A percentile compares a stretch with the other conserved stretches of the same genome.
Conservation (phyloP, 192 early-diverging fungal genomes). For the Hyaloraphidium curvatum region DNA sequence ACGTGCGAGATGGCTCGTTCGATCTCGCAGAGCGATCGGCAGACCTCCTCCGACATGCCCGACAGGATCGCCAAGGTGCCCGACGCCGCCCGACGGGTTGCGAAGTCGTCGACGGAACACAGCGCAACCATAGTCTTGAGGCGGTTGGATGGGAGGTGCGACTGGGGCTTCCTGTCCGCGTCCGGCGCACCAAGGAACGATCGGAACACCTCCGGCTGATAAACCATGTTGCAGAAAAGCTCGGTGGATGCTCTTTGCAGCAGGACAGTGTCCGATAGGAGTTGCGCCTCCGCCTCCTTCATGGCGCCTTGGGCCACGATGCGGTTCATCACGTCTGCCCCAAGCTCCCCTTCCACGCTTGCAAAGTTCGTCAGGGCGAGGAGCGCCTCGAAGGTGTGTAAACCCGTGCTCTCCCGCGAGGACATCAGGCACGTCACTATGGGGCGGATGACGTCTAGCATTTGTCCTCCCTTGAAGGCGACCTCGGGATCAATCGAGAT, state of each 20-base stretch:
- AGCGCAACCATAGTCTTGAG: slow-evolving; percentile 69
- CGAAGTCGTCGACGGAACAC: slow-evolving; percentile 68
- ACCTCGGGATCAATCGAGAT: slow-evolving; percentile 76
- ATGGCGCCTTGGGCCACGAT: slow-evolving; percentile 43
- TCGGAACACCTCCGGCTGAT: slow-evolving; percentile 58
- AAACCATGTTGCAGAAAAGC: slow-evolving; percentile 82
- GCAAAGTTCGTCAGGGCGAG: slow-evolving; percentile 88
- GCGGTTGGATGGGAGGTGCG: slow-evolving; percentile 26
- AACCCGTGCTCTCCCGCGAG: slow-evolving; percentile 20
- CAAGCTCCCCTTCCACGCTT: slow-evolving; percentile 24
- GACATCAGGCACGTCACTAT: slow-evolving; percentile 27
- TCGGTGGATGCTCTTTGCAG: slow-evolving; percentile 79
- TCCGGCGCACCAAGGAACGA: slow-evolving; percentile 40
- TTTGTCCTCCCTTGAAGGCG: slow-evolving; percentile 49
- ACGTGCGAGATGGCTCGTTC: slow-evolving; percentile 32
- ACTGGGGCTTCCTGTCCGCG: too few species aligned
- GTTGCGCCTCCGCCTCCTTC: slow-evolving; percentile 47
- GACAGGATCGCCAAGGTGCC: slow-evolving; percentile 74
- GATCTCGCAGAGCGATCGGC: slow-evolving; percentile 32
- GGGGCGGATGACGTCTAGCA: slow-evolving; percentile 22
- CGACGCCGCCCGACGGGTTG: slow-evolving; percentile 61
- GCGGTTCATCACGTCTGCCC: slow-evolving; percentile 39
- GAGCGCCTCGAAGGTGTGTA: slow-evolving; percentile 73
- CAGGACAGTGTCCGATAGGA: slow-evolving; percentile 60
- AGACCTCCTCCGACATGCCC: slow-evolving; percentile 25